Evolutionary conservation across 2,329 filamentous ascomycete genomes (phyloP).

Genomic region (Lachnellula willkommii): DNA sequence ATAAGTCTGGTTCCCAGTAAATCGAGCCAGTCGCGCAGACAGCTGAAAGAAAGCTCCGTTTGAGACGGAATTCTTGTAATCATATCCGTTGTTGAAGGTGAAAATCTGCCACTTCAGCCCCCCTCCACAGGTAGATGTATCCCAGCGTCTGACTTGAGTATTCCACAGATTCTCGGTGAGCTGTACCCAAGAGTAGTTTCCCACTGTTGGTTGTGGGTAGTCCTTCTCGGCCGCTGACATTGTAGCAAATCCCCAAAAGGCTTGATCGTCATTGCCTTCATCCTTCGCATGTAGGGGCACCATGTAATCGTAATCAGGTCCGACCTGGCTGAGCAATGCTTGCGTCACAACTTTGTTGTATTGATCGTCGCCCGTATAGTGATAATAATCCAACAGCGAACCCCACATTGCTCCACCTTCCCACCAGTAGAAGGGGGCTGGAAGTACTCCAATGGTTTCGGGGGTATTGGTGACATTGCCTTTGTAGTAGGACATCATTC

Average conservation of each 20-base stretch:
- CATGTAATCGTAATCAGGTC: slow-evolving; percentile 56
- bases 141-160: slow-evolving; percentile 66
- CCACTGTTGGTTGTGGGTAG: slow-evolving; percentile 54
- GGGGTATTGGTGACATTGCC: slow-evolving; percentile 53
- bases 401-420: slow-evolving; percentile 40
- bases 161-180: slow-evolving; percentile 70
- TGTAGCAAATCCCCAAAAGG: slow-evolving; percentile 66
- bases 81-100: slow-evolving; percentile 67
- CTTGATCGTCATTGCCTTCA: slow-evolving; percentile 70
- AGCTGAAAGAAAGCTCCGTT: slow-evolving; percentile 83
- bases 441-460: slow-evolving; percentile 56
- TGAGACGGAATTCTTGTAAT: slow-evolving; percentile 77
- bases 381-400: slow-evolving; percentile 28
- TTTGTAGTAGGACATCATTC: slow-evolving; percentile 59
- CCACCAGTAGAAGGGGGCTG: slow-evolving; percentile 60
- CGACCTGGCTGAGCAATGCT: slow-evolving; percentile 56
- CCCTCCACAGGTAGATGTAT: slow-evolving; percentile 59
- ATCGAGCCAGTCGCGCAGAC: slow-evolving; percentile 66
- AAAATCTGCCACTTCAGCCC: slow-evolving; percentile 82
- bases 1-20: slow-evolving; percentile 62
- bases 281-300: slow-evolving; percentile 49
- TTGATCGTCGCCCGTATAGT: slow-evolving; percentile 55
- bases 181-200: slow-evolving; percentile 58
- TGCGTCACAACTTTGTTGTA: slow-evolving; percentile 57
- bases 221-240: slow-evolving; percentile 65